Conservation (phyloP, 768 basidiomycete species). For the Suillus americanus region DNA sequence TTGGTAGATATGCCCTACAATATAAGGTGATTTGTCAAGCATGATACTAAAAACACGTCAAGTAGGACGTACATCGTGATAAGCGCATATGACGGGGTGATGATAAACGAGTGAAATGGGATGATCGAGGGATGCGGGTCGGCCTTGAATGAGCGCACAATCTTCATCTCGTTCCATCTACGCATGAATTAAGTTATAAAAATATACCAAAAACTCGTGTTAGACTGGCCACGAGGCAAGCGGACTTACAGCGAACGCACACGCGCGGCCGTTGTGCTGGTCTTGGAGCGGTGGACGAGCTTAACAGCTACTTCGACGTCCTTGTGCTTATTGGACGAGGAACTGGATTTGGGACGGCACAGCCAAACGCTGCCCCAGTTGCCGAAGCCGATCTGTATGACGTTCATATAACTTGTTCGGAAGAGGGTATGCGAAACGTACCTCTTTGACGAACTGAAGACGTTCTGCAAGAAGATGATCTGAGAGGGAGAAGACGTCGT, state of each 20-base stretch:
- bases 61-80: conserved; percentile 77
- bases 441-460: conserved; percentile 76
- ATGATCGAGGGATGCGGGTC: conserved; percentile 92
- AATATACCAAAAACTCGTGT: not conserved
- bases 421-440: conserved; percentile 24
- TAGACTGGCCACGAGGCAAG: not conserved
- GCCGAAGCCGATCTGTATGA: conserved; percentile 77
- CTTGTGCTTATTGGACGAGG: conserved; percentile 40
- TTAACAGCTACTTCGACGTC: conserved; percentile 80
- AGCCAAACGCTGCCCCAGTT: conserved; percentile 95
- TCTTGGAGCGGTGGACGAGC: conserved; percentile 82
- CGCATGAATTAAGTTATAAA: not conserved
- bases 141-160: conserved; percentile 78
- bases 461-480: conserved; percentile 71
- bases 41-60: conserved; percentile 7
- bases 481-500: conserved; percentile 73
- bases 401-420: conserved; percentile 11
- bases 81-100: conserved; percentile 86
- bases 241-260: conserved; percentile 77
- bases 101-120: conserved; percentile 90
- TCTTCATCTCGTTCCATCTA: conserved; percentile 99
- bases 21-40: conserved; percentile 10
- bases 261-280: conserved; percentile 83
- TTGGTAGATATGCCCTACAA: conserved; percentile 81
- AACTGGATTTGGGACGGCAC: conserved; percentile 58